Evolutionary conservation across 805 yeast genomes (phyloP).

Genomic region (Wickerhamomyces bisporus): DNA sequence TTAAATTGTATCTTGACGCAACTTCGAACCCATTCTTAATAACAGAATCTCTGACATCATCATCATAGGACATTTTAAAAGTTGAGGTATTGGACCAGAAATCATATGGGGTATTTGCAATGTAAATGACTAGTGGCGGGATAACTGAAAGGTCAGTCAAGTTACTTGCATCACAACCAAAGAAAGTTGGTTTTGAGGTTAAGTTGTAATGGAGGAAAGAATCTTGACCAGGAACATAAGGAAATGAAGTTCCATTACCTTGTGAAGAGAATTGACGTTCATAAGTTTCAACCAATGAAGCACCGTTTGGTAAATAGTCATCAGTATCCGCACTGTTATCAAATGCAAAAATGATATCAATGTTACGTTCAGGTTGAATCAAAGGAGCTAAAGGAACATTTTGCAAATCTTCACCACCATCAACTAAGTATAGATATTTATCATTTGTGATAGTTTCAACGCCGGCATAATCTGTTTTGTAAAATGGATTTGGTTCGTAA

Average conservation of each 20-base stretch:
- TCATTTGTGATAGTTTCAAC: conserved; percentile 33
- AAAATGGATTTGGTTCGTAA: conserved; percentile 70
- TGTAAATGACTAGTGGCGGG: conserved; percentile 71
- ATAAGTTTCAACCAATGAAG: conserved; percentile 50
- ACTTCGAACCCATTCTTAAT: conserved; percentile 70
- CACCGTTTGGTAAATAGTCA: conserved; percentile 61
- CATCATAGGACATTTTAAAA: conserved; percentile 53
- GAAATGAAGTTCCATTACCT: conserved; percentile 58
- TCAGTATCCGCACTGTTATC: conserved; percentile 65
- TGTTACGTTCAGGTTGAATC: conserved; percentile 50
- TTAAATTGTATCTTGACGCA: conserved; percentile 56
- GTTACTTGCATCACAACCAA: conserved; percentile 70
- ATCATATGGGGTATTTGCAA: conserved; percentile 65
- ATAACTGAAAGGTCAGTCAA: conserved; percentile 46
- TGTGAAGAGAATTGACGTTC: conserved; percentile 47
- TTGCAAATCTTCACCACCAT: conserved; percentile 69
- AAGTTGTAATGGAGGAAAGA: conserved; percentile 56
- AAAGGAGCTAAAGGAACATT: conserved; percentile 62
- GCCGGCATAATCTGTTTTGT: conserved; percentile 34
- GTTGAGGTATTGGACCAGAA: conserved; percentile 67
- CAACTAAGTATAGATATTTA: conserved; percentile 49
- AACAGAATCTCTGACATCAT: conserved; percentile 50
- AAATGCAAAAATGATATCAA: conserved; percentile 62
- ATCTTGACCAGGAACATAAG: conserved; percentile 66
- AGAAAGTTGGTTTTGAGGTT: conserved; percentile 67